Base-by-base conservation (phyloP, 768 basidiomycete genomes). In the Rhizopogon rudus region DNA sequence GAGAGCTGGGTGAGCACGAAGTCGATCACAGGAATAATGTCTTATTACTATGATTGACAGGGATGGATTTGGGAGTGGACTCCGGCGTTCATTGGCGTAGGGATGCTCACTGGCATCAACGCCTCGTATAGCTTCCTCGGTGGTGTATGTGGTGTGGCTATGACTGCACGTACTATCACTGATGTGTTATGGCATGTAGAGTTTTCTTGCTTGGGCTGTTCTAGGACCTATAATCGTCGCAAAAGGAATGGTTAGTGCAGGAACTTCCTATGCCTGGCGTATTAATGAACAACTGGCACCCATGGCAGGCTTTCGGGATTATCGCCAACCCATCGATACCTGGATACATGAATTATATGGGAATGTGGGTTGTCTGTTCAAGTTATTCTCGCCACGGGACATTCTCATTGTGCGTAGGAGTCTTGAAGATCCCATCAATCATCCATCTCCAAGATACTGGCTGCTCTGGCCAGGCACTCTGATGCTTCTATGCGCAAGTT, bases 131-230 rank as follows among this genome's bases (percentile, higher is more conserved):
- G 78, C 62, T 82, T 81, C 71, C 73, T 55, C 22, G 54, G 54
- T 28, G 54, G 54, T n/a, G 79, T 80, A 61, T 58, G 78, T 67
- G 28, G 17, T 10, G 14, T 44, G 48, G 41, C 49, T 16, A 60
- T 33, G 29, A 29, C 20, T 51, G 43, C 46, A n/a, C 22, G 8
- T 22, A 6, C 9, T 22, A n/a, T 5, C n/a, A 46, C 42, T 49
- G 13, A 54, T 25, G 50, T 29, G 12, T 55, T 55, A 59, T 55
- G 20, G 3, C 40, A 39, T 60, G 37, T 49, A 56, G 61, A 81
- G 78, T 83, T 61, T 84, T 43, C 73, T 83, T 40, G 81, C 83
- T 1, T 84, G 82, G 81, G 82, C 80, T 50, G 79, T 84, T 67
- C 77, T 85, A 52, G 77, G 79, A 3, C 83, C 83, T 9, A 64